A percentile compares a stretch with the other conserved stretches of the same genome.
Conservation (phyloP, 1,139 yeast genomes). For the Eremothecium cymbalariae region DNA sequence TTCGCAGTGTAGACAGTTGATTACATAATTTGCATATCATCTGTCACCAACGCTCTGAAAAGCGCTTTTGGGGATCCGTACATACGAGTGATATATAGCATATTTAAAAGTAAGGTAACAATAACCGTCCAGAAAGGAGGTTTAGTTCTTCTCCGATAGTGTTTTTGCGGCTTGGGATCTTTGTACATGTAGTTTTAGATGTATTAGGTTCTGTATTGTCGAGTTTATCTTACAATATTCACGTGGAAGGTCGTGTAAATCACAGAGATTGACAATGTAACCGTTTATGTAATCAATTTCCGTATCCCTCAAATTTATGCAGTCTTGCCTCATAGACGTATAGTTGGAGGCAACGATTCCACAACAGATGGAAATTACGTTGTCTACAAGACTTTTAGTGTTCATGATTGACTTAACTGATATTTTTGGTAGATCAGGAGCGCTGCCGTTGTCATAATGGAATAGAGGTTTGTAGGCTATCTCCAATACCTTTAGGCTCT, state of each 20-base stretch:
- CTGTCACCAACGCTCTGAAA: too few relatives aligned
- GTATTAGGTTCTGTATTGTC: constrained; percentile 31
- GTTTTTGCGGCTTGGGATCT: too few relatives aligned
- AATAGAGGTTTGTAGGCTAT: constrained; percentile 26
- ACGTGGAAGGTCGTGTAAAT: constrained; percentile 24
- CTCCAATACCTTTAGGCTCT: constrained; percentile 38
- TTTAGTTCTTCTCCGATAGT: too few relatives aligned
- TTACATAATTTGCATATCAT: too few relatives aligned
- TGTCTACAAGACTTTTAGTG: constrained; percentile 38
- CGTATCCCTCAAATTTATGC: constrained; percentile 49
- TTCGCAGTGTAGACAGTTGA: too few relatives aligned
- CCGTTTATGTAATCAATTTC: constrained; percentile 82
- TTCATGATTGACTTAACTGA: constrained; percentile 34
- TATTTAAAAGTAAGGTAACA: too few relatives aligned
- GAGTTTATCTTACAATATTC: constrained; percentile 27
- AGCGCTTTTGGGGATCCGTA: too few relatives aligned
- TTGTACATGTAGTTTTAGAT: constrained; percentile 28
- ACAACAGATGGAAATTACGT: constrained; percentile 39
- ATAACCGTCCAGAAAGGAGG: too few relatives aligned
- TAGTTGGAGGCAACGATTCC: constrained; percentile 51
- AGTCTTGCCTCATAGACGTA: constrained; percentile 85
- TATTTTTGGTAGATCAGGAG: constrained; percentile 19
- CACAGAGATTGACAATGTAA: constrained; percentile 47
- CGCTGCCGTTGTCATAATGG: constrained; percentile 21
- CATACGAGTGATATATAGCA: too few relatives aligned